Percentiles rank a stretch among this genome's conserved stretches.
These are phyloP conservation scores for Plectosphaerella cucumerina DNA, from an alignment of 2,329 filamentous ascomycete genomes.

Conservation along the genomic window DNA sequence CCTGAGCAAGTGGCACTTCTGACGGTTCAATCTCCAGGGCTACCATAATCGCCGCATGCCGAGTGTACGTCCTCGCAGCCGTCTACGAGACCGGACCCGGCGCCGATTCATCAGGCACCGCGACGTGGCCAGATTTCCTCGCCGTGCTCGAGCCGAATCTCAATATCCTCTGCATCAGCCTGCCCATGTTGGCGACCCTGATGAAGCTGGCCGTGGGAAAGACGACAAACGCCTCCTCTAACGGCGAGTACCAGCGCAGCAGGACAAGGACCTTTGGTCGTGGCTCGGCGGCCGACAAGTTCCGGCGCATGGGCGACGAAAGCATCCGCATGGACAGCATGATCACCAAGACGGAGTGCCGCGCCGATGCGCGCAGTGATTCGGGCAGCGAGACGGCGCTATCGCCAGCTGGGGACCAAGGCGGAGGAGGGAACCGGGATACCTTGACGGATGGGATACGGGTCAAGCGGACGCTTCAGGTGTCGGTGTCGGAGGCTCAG, in stretches of 20 bases:
- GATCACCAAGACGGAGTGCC: not conserved
- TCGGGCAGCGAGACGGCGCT: not conserved
- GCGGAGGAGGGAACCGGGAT: not conserved
- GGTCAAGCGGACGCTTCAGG: not conserved
- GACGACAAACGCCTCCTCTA: not conserved
- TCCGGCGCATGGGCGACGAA: not conserved
- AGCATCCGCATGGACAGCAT: not conserved
- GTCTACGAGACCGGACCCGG: slow-evolving; percentile 12
- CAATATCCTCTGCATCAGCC: slow-evolving; percentile 15
- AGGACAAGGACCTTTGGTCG: not conserved
- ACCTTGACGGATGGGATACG: not conserved
- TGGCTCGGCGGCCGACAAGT: not conserved
- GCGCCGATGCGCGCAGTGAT: not conserved
- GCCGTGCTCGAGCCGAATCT: slow-evolving; percentile 15
- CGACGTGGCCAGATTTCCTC: slow-evolving; percentile 18
- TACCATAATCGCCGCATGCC: slow-evolving; percentile 16
- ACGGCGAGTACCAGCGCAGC: not conserved
- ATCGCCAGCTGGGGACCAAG: not conserved
- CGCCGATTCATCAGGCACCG: slow-evolving; percentile 14
- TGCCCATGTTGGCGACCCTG: slow-evolving; percentile 13
- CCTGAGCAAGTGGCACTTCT: not conserved
- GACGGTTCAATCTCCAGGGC: slow-evolving; percentile 7
- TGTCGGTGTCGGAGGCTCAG: not conserved
- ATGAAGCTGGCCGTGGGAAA: not conserved
- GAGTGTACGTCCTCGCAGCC: slow-evolving; percentile 15